These are phyloP conservation scores for Hypoxylon rickii DNA, from an alignment of 495 filamentous ascomycete genomes.

Conservation along the genomic window DNA sequence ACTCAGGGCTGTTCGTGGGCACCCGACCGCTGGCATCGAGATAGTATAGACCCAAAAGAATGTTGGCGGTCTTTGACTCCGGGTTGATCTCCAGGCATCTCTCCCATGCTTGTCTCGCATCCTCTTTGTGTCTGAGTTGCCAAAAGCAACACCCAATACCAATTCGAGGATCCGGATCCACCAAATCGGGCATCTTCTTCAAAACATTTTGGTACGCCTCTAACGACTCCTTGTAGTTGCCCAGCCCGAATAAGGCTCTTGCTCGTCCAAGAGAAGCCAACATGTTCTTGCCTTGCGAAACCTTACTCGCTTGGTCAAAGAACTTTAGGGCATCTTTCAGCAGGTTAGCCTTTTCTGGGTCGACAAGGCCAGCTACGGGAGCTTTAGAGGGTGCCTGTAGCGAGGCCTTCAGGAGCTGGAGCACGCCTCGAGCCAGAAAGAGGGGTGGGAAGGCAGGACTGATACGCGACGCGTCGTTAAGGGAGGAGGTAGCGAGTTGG, in stretches of 20 bases:
- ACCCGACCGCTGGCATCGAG: conserved; percentile 80
- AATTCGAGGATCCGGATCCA: conserved; percentile 94
- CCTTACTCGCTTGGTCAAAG: conserved; percentile 88
- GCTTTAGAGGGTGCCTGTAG: conserved; percentile 75
- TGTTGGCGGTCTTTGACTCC: conserved; percentile 87
- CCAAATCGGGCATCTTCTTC: conserved; percentile 78
- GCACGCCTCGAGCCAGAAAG: conserved; percentile 87
- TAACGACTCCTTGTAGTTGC: conserved; percentile 79
- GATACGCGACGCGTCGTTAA: conserved; percentile 93
- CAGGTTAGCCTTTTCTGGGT: conserved; percentile 78
- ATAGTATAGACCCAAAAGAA: conserved; percentile 86
- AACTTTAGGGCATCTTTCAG: conserved; percentile 82
- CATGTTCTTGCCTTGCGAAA: conserved; percentile 82
- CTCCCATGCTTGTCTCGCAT: conserved; percentile 89
- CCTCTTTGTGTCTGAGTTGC: conserved; percentile 91
- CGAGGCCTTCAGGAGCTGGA: conserved; percentile 85
- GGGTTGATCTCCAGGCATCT: conserved; percentile 83
- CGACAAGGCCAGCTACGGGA: conserved; percentile 60
- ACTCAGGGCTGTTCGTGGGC: conserved; percentile 73
- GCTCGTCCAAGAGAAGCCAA: conserved; percentile 88
- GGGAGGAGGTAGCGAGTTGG: conserved; percentile 80
- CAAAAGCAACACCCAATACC: conserved; percentile 95
- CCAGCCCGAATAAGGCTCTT: conserved; percentile 79
- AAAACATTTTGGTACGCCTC: conserved; percentile 85
- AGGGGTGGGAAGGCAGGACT: conserved; percentile 88